Evolutionary conservation across 2,329 filamentous ascomycete genomes (phyloP), one percentile per base, ranked within the genome.

Genomic region (Venturia nashicola): DNA sequence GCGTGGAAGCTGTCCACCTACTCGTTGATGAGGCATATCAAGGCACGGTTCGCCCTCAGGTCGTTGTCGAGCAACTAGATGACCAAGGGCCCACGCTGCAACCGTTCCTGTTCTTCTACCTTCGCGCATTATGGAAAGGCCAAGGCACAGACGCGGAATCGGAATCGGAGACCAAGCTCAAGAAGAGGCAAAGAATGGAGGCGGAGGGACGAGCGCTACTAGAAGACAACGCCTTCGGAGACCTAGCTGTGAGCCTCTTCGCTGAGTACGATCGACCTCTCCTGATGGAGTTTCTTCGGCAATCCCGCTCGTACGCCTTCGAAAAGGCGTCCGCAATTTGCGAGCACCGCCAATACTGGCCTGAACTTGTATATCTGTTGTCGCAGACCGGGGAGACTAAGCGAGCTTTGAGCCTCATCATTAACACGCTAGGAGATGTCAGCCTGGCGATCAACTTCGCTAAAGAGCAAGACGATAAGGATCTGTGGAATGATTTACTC

Each of bases 331-430:
- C 89, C 77, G 67, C 83, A 78, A 82, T 95, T 70, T 99, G 94
- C 71, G 91, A 97, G 74, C 78, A 81, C 16, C 83, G 84, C 68
- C 86, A 88, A 68, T 97, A 89, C 74, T 89, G 95, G 59, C 89
- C 91, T 44, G 94, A 99, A 73, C 83, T 97, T n/a, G 93, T 99
- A 67, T 76, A 72, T 71, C 83, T 99, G 1, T 88, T 97, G 70
- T 95, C 91, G 66, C 97, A 97, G 73, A 97, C 91, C 0, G 94
- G 94, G 0, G 87, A 97, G 74, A 94, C 91, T 69, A 96, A 97
- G 74, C 86, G 89, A 14, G 95, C 95, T 0, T 79, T 99, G 2
- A 92, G 88, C 70, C 83, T 99, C 61, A 97, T 99, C 71, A 95
- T 97, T 67, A 91, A 96, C 70, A 87, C 91, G n/a, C 82, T 99